Evolutionary conservation across 148 eudicot genomes (phyloP).

Genomic region (Rhododendron mucronatum): DNA sequence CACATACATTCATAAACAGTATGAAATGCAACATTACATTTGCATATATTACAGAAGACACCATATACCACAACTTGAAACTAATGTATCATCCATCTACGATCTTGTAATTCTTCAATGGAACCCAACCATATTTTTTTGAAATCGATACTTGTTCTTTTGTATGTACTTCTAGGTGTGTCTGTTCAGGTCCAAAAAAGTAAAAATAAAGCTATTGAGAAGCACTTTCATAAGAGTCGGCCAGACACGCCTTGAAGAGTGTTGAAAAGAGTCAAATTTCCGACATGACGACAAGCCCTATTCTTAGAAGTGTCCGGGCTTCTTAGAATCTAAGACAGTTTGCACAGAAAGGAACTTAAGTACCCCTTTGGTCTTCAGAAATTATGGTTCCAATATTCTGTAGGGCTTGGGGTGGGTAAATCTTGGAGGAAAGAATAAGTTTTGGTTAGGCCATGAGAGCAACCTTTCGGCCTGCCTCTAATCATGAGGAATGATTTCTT

Average conservation of each 20-base stretch:
- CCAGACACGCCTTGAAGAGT: not conserved
- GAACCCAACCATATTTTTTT: not conserved
- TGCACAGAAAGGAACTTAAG: not conserved
- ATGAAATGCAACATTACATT: not conserved
- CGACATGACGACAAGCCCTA: not conserved
- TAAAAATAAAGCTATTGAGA: not conserved
- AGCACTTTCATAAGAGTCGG: not conserved
- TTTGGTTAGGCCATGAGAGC: not conserved
- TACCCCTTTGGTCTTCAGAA: not conserved
- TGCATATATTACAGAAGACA: not conserved
- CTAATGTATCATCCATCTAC: not conserved
- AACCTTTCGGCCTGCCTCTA: not conserved
- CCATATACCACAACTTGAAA: not conserved
- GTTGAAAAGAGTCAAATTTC: not conserved
- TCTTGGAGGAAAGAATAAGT: not conserved
- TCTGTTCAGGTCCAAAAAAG: not conserved
- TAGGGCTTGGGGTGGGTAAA: not conserved
- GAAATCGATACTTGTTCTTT: not conserved
- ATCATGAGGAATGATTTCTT: not conserved
- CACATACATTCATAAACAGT: not conserved
- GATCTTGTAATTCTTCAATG: not conserved
- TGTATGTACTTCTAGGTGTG: not conserved
- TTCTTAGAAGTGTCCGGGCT: not conserved
- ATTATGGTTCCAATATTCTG: not conserved
- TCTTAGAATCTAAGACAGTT: not conserved